Conservation (phyloP, 257 asterid species). For the Solanum paucissectum region DNA sequence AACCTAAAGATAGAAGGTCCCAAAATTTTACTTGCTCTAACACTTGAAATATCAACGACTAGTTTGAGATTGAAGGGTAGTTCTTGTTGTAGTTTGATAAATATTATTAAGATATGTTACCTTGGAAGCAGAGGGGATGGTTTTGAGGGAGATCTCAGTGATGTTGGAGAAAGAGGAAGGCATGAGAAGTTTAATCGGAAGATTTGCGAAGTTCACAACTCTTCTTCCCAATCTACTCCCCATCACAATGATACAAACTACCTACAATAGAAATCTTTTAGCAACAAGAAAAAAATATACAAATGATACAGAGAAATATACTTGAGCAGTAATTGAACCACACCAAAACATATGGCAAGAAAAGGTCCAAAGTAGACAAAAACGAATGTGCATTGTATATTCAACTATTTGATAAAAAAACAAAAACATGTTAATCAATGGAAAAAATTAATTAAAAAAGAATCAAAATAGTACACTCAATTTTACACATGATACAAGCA, state of each 20-base stretch:
- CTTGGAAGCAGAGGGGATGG: conserved; percentile 90
- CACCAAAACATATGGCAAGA: background rate
- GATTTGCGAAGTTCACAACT: conserved; percentile 63
- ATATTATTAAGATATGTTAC: background rate
- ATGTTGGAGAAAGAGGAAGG: conserved; percentile 75
- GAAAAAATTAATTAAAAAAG: background rate
- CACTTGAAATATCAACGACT: background rate
- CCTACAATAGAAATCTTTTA: background rate
- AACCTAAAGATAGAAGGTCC: background rate
- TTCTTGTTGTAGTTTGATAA: background rate
- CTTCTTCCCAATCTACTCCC: conserved; percentile 78
- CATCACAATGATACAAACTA: conserved; percentile 18
- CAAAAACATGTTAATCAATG: background rate
- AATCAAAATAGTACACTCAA: background rate
- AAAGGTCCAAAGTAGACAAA: background rate
- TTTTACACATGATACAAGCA: background rate
- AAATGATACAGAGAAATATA: background rate
- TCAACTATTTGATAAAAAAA: background rate
- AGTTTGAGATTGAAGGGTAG: background rate
- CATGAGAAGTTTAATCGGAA: conserved; percentile 86
- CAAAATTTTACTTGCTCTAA: conserved; percentile 6
- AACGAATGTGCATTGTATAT: background rate
- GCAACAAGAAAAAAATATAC: background rate
- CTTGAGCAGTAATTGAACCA: background rate
- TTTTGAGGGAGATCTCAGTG: conserved; percentile 84